Evolutionary conservation across 2,329 filamentous ascomycete genomes (phyloP).

Genomic region (Fusarium verticillioides): DNA sequence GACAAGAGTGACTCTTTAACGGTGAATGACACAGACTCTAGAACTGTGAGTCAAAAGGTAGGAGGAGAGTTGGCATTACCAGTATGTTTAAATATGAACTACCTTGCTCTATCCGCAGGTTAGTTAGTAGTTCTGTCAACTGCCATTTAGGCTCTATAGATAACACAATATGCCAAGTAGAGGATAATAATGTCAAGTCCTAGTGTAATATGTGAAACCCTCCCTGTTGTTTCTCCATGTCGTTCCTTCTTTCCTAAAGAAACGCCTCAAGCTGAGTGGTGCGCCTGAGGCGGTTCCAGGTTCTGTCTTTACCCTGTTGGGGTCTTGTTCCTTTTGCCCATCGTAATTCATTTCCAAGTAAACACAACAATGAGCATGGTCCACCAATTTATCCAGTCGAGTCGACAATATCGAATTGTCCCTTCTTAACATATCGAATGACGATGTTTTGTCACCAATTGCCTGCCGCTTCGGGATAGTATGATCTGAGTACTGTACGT

Average conservation of each 20-base stretch:
- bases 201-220: not conserved
- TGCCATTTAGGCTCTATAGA: not conserved
- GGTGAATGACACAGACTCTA: not conserved
- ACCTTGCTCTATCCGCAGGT: not conserved
- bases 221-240: not conserved
- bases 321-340: constrained; percentile 41
- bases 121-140: not conserved
- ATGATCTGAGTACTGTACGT: constrained; percentile 19
- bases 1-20: not conserved
- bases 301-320: constrained; percentile 14
- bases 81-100: not conserved
- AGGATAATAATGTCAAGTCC: not conserved
- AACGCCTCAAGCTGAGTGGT: constrained; percentile 38
- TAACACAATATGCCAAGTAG: not conserved
- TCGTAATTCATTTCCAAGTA: constrained; percentile 6
- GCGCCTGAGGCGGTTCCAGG: constrained; percentile 39
- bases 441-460: not conserved
- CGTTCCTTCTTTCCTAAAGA: constrained; percentile 1
- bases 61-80: too few relatives aligned
- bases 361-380: not conserved
- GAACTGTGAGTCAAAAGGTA: not conserved
- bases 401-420: not conserved
- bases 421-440: not conserved
- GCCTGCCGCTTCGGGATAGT: constrained; percentile 6
- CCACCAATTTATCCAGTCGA: not conserved